Conservation (phyloP, 345 rosid species). For the Theobroma cacao region DNA sequence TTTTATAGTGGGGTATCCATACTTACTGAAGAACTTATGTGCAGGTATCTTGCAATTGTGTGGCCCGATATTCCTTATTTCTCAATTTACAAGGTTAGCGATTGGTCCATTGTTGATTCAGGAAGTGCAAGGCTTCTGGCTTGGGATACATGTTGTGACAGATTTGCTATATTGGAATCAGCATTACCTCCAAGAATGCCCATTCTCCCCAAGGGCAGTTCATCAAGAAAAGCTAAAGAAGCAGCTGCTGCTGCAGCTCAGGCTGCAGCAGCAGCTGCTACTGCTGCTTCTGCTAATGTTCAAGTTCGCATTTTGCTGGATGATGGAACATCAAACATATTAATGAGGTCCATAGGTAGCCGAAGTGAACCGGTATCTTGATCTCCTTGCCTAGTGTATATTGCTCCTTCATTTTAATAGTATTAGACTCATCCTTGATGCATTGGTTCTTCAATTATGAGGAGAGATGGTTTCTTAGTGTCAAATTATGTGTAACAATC, state of each 20-base stretch:
- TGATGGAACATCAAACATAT: slow-evolving; percentile 97
- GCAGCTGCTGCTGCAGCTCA: slow-evolving; percentile 98
- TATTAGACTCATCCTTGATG: background rate
- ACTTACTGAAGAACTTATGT: slow-evolving; percentile 26
- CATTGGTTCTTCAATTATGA: background rate
- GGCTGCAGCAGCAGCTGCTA: slow-evolving; percentile 95
- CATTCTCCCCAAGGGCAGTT: slow-evolving; percentile 77
- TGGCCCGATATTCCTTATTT: slow-evolving; percentile 98
- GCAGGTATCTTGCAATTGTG: slow-evolving; percentile 92
- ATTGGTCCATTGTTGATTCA: slow-evolving; percentile 96
- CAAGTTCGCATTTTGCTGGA: slow-evolving; percentile 99
- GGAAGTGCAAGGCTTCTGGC: slow-evolving; percentile 96
- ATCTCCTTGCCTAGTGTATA: slow-evolving; percentile 19
- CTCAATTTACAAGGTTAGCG: slow-evolving; percentile 90
- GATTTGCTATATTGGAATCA: slow-evolving; percentile 92
- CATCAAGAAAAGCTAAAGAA: slow-evolving; percentile 90
- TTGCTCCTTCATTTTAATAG: slow-evolving; percentile 12
- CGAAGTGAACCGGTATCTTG: slow-evolving; percentile 83
- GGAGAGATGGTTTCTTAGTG: slow-evolving; percentile 3
- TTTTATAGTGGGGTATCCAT: slow-evolving; percentile 8
- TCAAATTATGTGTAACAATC: background rate
- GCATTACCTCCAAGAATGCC: slow-evolving; percentile 82
- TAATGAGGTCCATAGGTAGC: slow-evolving; percentile 90
- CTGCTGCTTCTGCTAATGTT: slow-evolving; percentile 92
- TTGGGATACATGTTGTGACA: slow-evolving; percentile 95